Conservation (phyloP, 192 early-diverging fungal species). For the Linnemannia hyalina region DNA sequence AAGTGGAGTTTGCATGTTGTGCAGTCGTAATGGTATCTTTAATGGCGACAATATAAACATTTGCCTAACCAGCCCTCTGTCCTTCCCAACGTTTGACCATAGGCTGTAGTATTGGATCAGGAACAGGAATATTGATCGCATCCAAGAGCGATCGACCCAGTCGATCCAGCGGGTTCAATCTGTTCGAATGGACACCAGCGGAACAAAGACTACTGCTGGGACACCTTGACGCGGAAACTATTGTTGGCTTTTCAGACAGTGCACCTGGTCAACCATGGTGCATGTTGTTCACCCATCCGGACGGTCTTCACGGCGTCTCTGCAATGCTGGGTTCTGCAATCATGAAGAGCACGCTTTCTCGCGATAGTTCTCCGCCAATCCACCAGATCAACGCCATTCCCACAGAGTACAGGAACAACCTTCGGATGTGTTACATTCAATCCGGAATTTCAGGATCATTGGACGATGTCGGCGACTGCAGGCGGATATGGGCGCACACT, state of each 20-base stretch:
- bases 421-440: not conserved
- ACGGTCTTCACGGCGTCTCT: not conserved
- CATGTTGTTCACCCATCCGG: not conserved
- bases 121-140: slow-evolving; percentile 7
- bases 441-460: not conserved
- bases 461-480: not conserved
- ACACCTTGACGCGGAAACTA: slow-evolving; percentile 6
- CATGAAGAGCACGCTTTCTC: not conserved
- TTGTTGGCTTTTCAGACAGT: slow-evolving; percentile 8
- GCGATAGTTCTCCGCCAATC: not conserved
- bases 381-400: slow-evolving; percentile 6
- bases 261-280: not conserved
- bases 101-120: slow-evolving; percentile 6
- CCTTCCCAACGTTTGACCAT: not conserved
- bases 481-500: slow-evolving; percentile 31
- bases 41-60: not conserved
- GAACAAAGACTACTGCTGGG: slow-evolving; percentile 19
- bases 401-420: slow-evolving; percentile 14
- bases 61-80: not conserved
- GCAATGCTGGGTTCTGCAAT: not conserved
- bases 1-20: not conserved
- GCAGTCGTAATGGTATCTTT: not conserved
- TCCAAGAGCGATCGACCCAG: not conserved
- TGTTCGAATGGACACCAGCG: slow-evolving; percentile 30
- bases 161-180: slow-evolving; percentile 1